phyloP scores from a whole-genome alignment of 345 rosid species.

The Populus nigra region DNA sequence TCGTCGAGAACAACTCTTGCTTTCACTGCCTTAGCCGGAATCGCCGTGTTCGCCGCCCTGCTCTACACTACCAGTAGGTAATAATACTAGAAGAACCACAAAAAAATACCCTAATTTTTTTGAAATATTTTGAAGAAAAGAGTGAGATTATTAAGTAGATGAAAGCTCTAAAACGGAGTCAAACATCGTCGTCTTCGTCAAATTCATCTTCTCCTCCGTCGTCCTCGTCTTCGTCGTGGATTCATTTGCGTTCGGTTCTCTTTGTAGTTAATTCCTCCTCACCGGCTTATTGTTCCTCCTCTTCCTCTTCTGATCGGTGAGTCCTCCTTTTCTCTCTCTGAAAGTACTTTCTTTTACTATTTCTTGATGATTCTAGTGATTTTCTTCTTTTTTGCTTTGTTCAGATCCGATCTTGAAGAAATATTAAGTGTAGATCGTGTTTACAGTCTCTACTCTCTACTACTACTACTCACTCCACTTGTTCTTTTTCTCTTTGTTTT shows the following conservation, averaged over 20 bases:
- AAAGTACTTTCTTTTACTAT: neutral
- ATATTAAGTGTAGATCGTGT: neutral
- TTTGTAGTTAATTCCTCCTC: conserved; percentile 77
- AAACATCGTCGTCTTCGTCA: conserved; percentile 60
- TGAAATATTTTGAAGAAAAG: neutral
- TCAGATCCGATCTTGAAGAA: conserved; percentile 22
- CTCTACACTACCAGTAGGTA: conserved; percentile 47
- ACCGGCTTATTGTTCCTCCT: conserved; percentile 70
- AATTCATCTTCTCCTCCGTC: conserved; percentile 66
- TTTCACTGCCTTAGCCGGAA: conserved; percentile 48
- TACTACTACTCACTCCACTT: neutral
- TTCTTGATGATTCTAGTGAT: neutral
- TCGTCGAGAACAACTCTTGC: conserved; percentile 26
- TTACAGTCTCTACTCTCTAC: neutral
- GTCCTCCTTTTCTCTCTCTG: conserved; percentile 23
- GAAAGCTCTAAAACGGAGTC: conserved; percentile 84
- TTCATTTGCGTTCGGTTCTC: conserved; percentile 85
- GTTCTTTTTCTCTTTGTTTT: neutral
- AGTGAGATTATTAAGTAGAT: conserved; percentile 37
- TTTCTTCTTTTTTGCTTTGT: neutral
- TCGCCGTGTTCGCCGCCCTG: conserved; percentile 38
- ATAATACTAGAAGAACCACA: neutral
- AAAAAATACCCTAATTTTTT: neutral
- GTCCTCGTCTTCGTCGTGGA: conserved; percentile 65
- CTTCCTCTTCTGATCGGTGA: conserved; percentile 80